A percentile compares a stretch with the other conserved stretches of the same genome.
phyloP scores from a whole-genome alignment of 345 rosid genomes.

The Erodium maritimum region DNA sequence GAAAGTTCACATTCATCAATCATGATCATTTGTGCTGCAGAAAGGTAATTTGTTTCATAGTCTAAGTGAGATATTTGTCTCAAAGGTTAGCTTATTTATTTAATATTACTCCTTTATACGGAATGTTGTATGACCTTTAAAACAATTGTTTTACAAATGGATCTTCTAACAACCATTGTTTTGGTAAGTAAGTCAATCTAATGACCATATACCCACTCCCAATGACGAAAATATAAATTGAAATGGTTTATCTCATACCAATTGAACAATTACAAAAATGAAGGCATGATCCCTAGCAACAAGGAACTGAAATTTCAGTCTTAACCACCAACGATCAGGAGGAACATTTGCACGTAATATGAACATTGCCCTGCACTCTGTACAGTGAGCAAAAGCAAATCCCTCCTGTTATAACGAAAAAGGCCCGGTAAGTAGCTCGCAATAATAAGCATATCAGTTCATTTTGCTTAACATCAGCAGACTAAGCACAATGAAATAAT shows the following conservation, averaged over 20 bases:
- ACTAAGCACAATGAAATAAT: no score
- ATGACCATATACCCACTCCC: neutral
- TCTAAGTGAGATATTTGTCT: no score
- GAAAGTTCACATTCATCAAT: no score
- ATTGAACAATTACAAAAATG: slow-evolving; percentile 85
- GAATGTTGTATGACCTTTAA: no score
- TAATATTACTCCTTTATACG: no score
- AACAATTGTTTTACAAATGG: no score
- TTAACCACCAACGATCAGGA: slow-evolving; percentile 97
- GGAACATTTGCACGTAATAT: slow-evolving; percentile 91
- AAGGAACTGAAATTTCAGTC: slow-evolving; percentile 92
- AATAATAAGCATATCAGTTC: neutral
- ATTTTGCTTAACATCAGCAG: neutral
- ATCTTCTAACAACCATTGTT: neutral
- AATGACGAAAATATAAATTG: neutral
- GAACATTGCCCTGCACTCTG: slow-evolving; percentile 92
- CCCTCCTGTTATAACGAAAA: slow-evolving; percentile 65
- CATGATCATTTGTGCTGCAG: no score
- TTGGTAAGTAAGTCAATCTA: neutral
- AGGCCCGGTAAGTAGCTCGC: neutral
- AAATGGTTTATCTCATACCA: slow-evolving; percentile 39
- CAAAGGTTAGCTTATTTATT: no score
- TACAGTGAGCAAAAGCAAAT: slow-evolving; percentile 99
- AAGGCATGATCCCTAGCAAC: slow-evolving; percentile 94
- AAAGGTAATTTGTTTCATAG: no score